Evolutionary conservation across 169 alveolate species (phyloP), one percentile per base, ranked within the genome.

Genomic region (Plasmodium gonderi): DNA sequence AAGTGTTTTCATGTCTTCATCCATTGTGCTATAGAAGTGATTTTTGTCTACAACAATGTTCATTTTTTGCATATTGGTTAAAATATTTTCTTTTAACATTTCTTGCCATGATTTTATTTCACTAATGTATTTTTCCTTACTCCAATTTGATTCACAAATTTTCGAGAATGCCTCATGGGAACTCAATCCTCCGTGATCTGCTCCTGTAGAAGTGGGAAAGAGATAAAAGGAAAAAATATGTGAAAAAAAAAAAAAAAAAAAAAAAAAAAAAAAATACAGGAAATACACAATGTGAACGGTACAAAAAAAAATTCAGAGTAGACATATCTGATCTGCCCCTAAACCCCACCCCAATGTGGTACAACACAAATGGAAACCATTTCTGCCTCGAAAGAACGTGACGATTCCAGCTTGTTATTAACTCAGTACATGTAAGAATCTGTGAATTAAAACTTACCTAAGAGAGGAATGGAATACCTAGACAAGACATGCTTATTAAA

Each of bases 161-260:
- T 74, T 82, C 14, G 44, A 45, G 36, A 82, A 82, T 79, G 76
- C 76, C 17, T 69, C 91, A 36, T 82, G 91, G 3, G 91, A 65
- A 42, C 91, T 82, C 5, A 82, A 67, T n/a, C 91, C 91, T 26
- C 91, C 91, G 47, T 82, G 91, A 31, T 82, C 91, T 14, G 81
- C 29, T 20, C 91, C 91, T 82, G 36, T 7, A 11, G 31, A 14
- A 11, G 40, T 4, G 31, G 49, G 49, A 11, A 29, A 65, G 29
- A 17, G 12, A 2, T 3, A n/a, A 8, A 42, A 36, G n/a, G 33
- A 76, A 31, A 0, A 4, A 3, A 33, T 2, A 2, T 26, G 51
- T 20, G 9, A n/a, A n/a, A n/a, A n/a, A n/a, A n/a, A n/a, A n/a
- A n/a, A n/a, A n/a, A n/a, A n/a, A n/a, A n/a, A n/a, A n/a, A n/a